Evolutionary conservation across 192 early-diverging fungal species (phyloP).

Genomic region (Coemansia sp.): DNA sequence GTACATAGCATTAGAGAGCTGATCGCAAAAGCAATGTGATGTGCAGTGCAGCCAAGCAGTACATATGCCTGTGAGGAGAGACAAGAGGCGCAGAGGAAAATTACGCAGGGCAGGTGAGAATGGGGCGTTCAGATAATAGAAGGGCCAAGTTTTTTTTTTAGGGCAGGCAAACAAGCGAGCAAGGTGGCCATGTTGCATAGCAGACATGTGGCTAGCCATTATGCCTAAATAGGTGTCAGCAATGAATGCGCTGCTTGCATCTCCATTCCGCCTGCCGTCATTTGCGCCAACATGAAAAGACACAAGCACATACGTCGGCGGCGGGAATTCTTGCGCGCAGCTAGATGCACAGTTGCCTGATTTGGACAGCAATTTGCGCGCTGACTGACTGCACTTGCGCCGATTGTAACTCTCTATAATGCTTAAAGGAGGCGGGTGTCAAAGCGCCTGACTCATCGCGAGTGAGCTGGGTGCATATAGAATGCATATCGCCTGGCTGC

Average conservation of each 20-base stretch:
- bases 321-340: neutral
- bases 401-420: neutral
- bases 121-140: neutral
- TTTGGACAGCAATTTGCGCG: slow-evolving; percentile 1
- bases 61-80: neutral
- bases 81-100: neutral
- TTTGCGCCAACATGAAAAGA: neutral
- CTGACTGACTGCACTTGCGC: neutral
- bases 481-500: slow-evolving; percentile 1
- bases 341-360: neutral
- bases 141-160: neutral
- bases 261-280: neutral
- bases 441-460: slow-evolving; percentile 1
- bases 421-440: neutral
- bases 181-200: slow-evolving; percentile 2
- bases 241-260: slow-evolving; percentile 9
- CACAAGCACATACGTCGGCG: neutral
- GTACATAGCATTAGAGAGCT: slow-evolving; percentile 3
- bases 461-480: slow-evolving; percentile 1
- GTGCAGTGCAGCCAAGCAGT: neutral
- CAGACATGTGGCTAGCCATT: slow-evolving; percentile 22
- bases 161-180: neutral
- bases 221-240: slow-evolving; percentile 45
- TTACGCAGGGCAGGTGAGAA: slow-evolving; percentile 8
- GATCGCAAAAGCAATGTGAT: neutral